A percentile compares a stretch with the other conserved stretches of the same genome.
phyloP scores from a whole-genome alignment of 176 grass and related monocot genomes.

The Oryza officinalis region DNA sequence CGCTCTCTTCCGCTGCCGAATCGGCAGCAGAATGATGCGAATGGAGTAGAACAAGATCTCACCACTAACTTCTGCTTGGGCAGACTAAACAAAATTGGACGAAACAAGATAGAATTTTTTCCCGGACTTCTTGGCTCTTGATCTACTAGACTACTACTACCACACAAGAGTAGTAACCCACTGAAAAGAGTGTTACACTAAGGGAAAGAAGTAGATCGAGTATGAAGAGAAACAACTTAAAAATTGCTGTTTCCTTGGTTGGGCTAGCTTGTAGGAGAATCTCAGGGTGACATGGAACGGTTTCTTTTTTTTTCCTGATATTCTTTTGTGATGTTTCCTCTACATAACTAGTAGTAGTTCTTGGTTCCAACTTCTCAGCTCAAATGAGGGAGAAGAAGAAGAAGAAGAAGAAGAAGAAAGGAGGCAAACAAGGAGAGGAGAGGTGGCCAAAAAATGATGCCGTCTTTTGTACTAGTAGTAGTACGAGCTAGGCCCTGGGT shows the following conservation, averaged over 20 bases:
- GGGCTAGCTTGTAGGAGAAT: conserved; percentile 11
- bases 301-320: conserved; percentile 18
- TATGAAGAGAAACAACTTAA: conserved; percentile 23
- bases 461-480: conserved; percentile 49
- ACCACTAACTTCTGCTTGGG: conserved; percentile 9
- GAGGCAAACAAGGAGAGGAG: conserved; percentile 34
- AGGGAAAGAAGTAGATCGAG: conserved; percentile 12
- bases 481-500: conserved; percentile 27
- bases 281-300: neutral
- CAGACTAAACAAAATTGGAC: neutral
- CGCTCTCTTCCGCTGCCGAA: conserved; percentile 25
- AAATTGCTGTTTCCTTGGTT: conserved; percentile 24
- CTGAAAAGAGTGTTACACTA: neutral
- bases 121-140: conserved; percentile 25
- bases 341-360: conserved; percentile 36
- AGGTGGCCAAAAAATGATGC: conserved; percentile 40
- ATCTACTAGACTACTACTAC: neutral
- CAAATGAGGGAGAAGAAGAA: conserved; percentile 10
- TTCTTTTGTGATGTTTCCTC: conserved; percentile 27
- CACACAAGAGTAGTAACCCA: neutral
- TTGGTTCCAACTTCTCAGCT: conserved; percentile 39
- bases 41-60: conserved; percentile 40
- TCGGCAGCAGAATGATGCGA: neutral
- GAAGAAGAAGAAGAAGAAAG: neutral
- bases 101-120: neutral